Conservation (phyloP, 768 basidiomycete genomes). For the Auricularia sp. region DNA sequence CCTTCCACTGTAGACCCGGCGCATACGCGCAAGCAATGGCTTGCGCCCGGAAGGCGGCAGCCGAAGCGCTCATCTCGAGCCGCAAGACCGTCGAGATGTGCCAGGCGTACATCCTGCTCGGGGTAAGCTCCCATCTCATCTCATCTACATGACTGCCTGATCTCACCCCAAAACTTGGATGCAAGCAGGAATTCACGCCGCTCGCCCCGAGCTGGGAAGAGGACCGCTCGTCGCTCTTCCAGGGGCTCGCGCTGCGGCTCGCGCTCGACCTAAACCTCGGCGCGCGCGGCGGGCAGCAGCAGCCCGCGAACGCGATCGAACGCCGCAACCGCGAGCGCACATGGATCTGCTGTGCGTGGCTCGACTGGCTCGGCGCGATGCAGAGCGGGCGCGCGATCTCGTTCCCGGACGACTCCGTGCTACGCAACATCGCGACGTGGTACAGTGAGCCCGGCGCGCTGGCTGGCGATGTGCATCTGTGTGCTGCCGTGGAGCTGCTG, state of each 20-base stretch:
- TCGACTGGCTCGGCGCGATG: background rate
- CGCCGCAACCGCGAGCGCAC: background rate
- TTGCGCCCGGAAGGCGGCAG: conserved; percentile 74
- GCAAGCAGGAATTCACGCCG: background rate
- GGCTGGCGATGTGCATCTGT: background rate
- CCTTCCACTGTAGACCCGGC: conserved; percentile 42
- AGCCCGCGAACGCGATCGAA: background rate
- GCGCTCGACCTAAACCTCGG: background rate
- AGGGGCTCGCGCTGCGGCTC: conserved; percentile 67
- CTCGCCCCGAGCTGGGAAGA: conserved; percentile 74
- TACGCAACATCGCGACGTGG: background rate
- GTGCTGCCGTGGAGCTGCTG: background rate
- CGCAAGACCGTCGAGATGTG: conserved; percentile 69
- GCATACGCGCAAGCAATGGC: conserved; percentile 85
- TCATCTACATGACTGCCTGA: conserved; percentile 23
- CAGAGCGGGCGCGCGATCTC: background rate
- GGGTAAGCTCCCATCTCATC: conserved; percentile 24
- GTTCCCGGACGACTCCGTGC: background rate
- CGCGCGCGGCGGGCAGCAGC: background rate
- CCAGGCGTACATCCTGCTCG: conserved; percentile 87
- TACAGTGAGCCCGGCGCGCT: background rate
- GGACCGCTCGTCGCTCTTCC: conserved; percentile 82
- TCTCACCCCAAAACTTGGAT: background rate
- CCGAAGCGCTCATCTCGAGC: conserved; percentile 45
- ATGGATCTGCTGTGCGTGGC: background rate